Evolutionary conservation across 2,329 filamentous ascomycete genomes (phyloP).

Genomic region (Aspergillus sp.): DNA sequence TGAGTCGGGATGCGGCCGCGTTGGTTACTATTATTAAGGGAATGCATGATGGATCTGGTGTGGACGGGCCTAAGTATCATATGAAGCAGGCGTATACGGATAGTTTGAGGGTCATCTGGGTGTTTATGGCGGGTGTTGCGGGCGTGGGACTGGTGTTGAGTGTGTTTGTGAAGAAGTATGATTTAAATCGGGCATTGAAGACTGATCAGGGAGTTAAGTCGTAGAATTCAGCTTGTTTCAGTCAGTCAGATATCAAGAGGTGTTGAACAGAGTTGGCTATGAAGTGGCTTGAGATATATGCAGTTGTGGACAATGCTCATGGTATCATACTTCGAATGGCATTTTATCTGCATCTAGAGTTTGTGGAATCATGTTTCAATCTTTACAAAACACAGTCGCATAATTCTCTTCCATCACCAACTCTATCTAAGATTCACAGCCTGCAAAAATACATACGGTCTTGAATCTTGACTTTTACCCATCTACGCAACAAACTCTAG

Average conservation of each 20-base stretch:
- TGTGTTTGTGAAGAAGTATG: conserved; percentile 9
- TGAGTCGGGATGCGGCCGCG: conserved; percentile 9
- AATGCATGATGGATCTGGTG: background rate
- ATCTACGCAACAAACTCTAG: conserved; percentile 12
- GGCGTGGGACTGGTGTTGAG: conserved; percentile 4
- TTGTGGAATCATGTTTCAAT: no score
- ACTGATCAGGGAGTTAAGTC: background rate
- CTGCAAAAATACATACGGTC: no score
- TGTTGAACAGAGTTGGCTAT: no score
- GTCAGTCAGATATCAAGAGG: background rate
- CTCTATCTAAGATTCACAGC: no score
- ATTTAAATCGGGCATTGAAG: conserved; percentile 5
- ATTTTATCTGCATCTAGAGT: no score
- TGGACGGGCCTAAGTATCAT: background rate
- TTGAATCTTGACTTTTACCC: background rate
- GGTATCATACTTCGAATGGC: no score
- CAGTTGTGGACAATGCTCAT: no score
- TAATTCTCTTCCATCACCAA: no score
- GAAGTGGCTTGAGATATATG: no score
- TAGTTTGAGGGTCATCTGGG: conserved; percentile 9
- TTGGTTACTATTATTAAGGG: conserved; percentile 7
- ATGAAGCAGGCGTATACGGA: conserved; percentile 8
- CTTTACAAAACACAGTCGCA: no score
- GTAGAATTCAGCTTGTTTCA: background rate
- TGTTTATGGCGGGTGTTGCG: conserved; percentile 4